Conservation (phyloP, 2,329 filamentous ascomycete genomes). For the Botrytis medusae region DNA sequence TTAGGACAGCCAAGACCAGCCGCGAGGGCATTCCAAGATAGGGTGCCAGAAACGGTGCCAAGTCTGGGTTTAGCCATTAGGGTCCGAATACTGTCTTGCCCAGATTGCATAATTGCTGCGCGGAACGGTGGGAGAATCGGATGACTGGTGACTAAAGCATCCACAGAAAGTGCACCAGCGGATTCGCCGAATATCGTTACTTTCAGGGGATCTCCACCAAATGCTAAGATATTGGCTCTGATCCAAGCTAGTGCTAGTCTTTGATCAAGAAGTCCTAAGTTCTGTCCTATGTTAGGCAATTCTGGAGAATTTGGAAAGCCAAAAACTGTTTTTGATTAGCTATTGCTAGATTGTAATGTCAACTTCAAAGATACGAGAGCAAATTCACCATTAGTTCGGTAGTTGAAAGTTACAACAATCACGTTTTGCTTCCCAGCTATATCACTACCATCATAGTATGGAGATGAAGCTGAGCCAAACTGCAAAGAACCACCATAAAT, state of each 20-base stretch:
- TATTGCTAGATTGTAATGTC: background rate
- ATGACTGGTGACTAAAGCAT: conserved; percentile 74
- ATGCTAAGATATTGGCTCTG: conserved; percentile 71
- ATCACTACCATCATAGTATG: conserved; percentile 26
- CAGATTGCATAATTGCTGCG: conserved; percentile 76
- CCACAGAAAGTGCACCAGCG: conserved; percentile 69
- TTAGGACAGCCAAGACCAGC: background rate
- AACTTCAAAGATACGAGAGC: too few relatives aligned
- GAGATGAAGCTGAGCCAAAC: conserved; percentile 22
- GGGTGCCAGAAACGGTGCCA: background rate
- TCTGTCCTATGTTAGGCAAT: conserved; percentile 39
- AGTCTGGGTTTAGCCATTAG: background rate
- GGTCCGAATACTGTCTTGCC: conserved; percentile 37
- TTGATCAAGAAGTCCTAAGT: conserved; percentile 72
- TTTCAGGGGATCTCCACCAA: conserved; percentile 60
- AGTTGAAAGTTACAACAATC: conserved; percentile 29
- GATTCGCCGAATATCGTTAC: conserved; percentile 48
- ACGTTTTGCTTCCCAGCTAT: conserved; percentile 28
- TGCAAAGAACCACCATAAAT: conserved; percentile 59
- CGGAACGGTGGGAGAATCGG: conserved; percentile 74
- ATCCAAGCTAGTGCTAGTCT: conserved; percentile 73
- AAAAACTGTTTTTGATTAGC: conserved; percentile 8
- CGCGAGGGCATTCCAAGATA: conserved; percentile 14
- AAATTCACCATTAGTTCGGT: conserved; percentile 17
- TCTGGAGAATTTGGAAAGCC: conserved; percentile 21